Evolutionary conservation across 352 stramenopile genomes (phyloP), one percentile per base, ranked within the genome.

Genomic region (Globisporangium spinosum): DNA sequence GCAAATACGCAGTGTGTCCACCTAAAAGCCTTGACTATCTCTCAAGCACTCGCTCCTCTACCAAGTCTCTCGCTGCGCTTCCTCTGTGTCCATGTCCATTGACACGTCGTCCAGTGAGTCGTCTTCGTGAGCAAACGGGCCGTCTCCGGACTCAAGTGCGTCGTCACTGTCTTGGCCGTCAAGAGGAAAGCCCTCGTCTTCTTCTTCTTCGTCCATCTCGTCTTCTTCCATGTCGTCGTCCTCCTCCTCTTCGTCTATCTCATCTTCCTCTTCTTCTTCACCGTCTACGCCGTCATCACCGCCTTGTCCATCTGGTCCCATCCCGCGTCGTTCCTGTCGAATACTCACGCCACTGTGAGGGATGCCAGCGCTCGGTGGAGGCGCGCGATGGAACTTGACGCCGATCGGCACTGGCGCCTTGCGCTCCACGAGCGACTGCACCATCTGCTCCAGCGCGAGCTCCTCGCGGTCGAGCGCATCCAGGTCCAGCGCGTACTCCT

Each of bases 391-490:
- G 63, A 88, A 90, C 57, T 84, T 84, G 43, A 87, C 73, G 20
- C 83, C 83, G 17, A 89, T 89, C 1, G 83, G 83, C n/a, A 70
- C 57, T 0, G 80, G 64, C 17, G 78, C 83, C 53, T 70, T 68
- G 6, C 81, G 79, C 43, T 84, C 75, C 35, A 91, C 83, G 20
- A 89, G 65, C 62, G 76, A 67, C 34, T 79, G 79, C 40, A 90
- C 70, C 32, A 75, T 85, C 0, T 64, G 74, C 70, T 86, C 78
- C 25, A 91, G 64, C 29, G 78, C 78, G 57, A 72, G 68, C 64
- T 91, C 83, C 62, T 90, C 77, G 13, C 73, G 74, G 35, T 91
- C 83, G 17, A 91, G 66, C 38, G 84, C 79, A 15, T 88, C 76
- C 34, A 89, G 56, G 22, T 87, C 82, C 9, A 74, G 70, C 10